Conservation (phyloP, 2,329 filamentous ascomycete species). For the Colletotrichum caudatum region DNA sequence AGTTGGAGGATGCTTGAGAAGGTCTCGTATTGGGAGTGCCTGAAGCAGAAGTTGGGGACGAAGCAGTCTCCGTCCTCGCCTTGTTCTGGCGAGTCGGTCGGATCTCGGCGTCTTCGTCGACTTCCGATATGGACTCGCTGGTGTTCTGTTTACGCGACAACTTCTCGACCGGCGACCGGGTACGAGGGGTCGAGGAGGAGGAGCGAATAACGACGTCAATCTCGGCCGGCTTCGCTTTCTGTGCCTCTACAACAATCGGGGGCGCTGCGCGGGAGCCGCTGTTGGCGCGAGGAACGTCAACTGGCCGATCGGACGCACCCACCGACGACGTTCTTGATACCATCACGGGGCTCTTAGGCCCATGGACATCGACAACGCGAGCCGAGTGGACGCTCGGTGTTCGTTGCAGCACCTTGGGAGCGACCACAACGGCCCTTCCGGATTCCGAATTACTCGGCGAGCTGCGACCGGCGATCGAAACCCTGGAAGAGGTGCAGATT, state of each 20-base stretch:
- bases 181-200: slow-evolving; percentile 42
- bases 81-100: slow-evolving; percentile 31
- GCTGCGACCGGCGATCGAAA: slow-evolving; percentile 65
- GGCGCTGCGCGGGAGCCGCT: slow-evolving; percentile 54
- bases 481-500: slow-evolving; percentile 67
- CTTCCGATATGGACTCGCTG: slow-evolving; percentile 58
- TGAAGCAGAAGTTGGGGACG: slow-evolving; percentile 26
- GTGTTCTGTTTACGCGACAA: slow-evolving; percentile 47
- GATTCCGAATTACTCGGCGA: slow-evolving; percentile 64
- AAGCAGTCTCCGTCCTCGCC: slow-evolving; percentile 17
- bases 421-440: slow-evolving; percentile 54
- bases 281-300: slow-evolving; percentile 56
- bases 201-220: slow-evolving; percentile 39
- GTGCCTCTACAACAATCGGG: slow-evolving; percentile 55
- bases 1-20: slow-evolving; percentile 44
- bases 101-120: slow-evolving; percentile 53
- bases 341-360: slow-evolving; percentile 62
- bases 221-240: slow-evolving; percentile 45
- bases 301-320: slow-evolving; percentile 58
- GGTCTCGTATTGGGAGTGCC: slow-evolving; percentile 31
- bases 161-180: slow-evolving; percentile 50
- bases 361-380: slow-evolving; percentile 68
- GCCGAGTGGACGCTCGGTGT: slow-evolving; percentile 66
- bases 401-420: slow-evolving; percentile 54
- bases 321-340: slow-evolving; percentile 63